phyloP scores from a whole-genome alignment of 208 protist genomes.

The Blechomonas ayalai region DNA sequence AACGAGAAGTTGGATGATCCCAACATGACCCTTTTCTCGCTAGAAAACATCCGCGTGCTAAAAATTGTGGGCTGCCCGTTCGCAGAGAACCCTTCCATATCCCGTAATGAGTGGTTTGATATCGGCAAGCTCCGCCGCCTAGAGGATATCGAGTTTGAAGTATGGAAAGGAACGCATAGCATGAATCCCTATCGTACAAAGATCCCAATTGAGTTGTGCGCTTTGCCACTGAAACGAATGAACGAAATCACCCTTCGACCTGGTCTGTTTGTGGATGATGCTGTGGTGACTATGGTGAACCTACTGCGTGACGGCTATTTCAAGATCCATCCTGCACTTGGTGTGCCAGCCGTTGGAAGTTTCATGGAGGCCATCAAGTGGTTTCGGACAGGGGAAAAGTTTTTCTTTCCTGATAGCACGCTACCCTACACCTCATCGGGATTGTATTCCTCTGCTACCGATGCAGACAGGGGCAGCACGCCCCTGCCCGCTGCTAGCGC shows the following conservation, averaged over 20 bases:
- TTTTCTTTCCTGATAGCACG: slow-evolving; percentile 45
- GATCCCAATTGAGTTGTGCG: slow-evolving; percentile 81
- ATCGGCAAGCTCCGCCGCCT: slow-evolving; percentile 68
- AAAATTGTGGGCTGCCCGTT: slow-evolving; percentile 84
- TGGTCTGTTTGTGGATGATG: slow-evolving; percentile 70
- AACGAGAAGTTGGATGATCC: slow-evolving; percentile 75
- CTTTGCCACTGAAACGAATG: slow-evolving; percentile 37
- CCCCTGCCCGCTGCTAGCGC: neutral
- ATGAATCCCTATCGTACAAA: slow-evolving; percentile 78
- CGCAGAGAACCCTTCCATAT: slow-evolving; percentile 38
- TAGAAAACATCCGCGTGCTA: slow-evolving; percentile 62
- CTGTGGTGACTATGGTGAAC: slow-evolving; percentile 74
- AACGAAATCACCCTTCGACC: slow-evolving; percentile 65
- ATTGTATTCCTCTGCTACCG: too few relatives aligned
- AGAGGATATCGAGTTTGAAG: slow-evolving; percentile 72
- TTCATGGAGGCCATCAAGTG: slow-evolving; percentile 52
- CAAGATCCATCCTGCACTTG: slow-evolving; percentile 77
- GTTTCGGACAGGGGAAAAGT: slow-evolving; percentile 39
- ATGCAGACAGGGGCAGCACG: too few relatives aligned
- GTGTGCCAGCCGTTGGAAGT: slow-evolving; percentile 58
- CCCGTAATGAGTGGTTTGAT: slow-evolving; percentile 83
- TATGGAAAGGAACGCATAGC: slow-evolving; percentile 70
- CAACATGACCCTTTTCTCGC: slow-evolving; percentile 84
- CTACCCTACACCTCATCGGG: too few relatives aligned
- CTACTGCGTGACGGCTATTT: slow-evolving; percentile 78